These are phyloP conservation scores for Phytophthora megakarya DNA, from an alignment of 352 stramenopile species.

Conservation along the genomic window DNA sequence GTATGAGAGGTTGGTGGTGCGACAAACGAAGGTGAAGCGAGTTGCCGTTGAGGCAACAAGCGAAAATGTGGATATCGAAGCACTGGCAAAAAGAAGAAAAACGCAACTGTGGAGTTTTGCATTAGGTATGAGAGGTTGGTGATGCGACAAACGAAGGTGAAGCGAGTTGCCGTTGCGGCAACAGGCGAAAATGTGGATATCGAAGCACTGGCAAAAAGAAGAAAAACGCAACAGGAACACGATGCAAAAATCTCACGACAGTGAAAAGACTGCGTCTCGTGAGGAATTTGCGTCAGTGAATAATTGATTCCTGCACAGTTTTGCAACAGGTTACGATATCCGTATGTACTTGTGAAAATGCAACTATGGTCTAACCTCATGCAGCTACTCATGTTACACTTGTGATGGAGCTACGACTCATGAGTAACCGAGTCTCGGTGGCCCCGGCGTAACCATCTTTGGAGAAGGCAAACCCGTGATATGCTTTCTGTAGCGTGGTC, in stretches of 20 bases:
- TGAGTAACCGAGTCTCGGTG: conserved; percentile 56
- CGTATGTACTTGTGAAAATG: conserved; percentile 11
- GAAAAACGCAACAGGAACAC: conserved; percentile 16
- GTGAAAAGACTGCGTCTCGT: conserved; percentile 27
- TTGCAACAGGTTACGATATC: too few relatives aligned
- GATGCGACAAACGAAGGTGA: conserved; percentile 12
- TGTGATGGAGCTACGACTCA: conserved; percentile 47
- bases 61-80: conserved; percentile 8
- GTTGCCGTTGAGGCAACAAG: not conserved
- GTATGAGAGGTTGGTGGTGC: conserved; percentile 44
- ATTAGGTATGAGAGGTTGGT: conserved; percentile 47
- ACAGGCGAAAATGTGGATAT: conserved; percentile 8
- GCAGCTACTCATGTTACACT: conserved; percentile 16
- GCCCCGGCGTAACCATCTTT: conserved; percentile 58
- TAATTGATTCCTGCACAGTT: too few relatives aligned
- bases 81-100: not conserved
- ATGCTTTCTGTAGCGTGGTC: conserved; percentile 41
- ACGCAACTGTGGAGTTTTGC: conserved; percentile 13
- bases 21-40: conserved; percentile 10
- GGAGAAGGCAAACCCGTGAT: conserved; percentile 81
- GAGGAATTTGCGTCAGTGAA: conserved; percentile 35
- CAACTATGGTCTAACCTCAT: conserved; percentile 4
- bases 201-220: conserved; percentile 5
- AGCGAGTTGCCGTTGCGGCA: not conserved
- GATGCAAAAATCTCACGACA: conserved; percentile 6